Conservation (phyloP, 805 yeast genomes). For the Scheffersomyces amazonensis region DNA sequence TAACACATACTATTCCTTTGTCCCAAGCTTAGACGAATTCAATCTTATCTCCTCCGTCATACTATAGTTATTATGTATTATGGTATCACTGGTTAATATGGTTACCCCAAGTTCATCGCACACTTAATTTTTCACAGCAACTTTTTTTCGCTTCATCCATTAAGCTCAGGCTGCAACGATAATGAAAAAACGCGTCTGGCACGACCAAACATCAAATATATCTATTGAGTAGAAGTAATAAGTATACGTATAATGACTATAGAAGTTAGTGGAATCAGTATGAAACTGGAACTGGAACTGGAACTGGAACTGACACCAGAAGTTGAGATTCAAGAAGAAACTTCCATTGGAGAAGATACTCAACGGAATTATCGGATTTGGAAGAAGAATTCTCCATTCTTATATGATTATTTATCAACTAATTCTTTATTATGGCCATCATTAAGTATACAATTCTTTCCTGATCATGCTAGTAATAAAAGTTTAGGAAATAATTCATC, state of each 20-base stretch:
- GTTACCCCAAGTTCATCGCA: no score
- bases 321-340: conserved; percentile 2
- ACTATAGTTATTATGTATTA: neutral
- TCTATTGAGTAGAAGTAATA: no score
- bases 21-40: conserved; percentile 81
- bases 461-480: conserved; percentile 24
- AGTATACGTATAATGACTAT: no score
- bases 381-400: conserved; percentile 42
- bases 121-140: no score
- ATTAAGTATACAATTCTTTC: conserved; percentile 39
- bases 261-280: no score
- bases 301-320: no score
- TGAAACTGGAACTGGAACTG: no score
- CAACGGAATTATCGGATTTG: conserved; percentile 36
- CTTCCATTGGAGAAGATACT: conserved; percentile 25
- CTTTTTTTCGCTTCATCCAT: no score
- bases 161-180: no score
- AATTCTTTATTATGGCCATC: conserved; percentile 44
- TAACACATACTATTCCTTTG: conserved; percentile 63
- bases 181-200: no score
- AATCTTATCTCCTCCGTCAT: conserved; percentile 38
- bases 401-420: conserved; percentile 41
- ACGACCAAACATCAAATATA: no score
- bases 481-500: neutral
- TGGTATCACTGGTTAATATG: no score